Percentiles rank a stretch among this genome's conserved stretches.
These are phyloP conservation scores for Podaxis pistillaris DNA, from an alignment of 768 basidiomycete genomes.

Conservation along the genomic window DNA sequence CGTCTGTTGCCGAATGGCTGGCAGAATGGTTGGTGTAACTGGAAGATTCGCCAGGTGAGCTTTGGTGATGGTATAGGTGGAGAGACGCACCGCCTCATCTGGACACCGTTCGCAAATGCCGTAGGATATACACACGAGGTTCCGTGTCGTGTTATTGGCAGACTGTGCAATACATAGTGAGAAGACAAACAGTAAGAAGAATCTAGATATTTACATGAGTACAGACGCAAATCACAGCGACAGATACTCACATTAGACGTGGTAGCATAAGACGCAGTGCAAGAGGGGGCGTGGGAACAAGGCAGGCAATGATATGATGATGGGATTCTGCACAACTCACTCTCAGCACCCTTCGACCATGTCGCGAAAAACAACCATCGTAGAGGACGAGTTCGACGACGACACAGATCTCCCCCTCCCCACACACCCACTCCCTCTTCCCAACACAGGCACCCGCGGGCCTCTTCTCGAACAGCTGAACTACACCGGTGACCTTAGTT, in stretches of 20 bases:
- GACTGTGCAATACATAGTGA: not conserved
- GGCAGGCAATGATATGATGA: not conserved
- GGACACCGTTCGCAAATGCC: constrained; percentile 67
- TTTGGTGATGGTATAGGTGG: constrained; percentile 1
- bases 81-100: constrained; percentile 49
- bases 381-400: constrained; percentile 89
- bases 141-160: constrained; percentile 14
- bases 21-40: constrained; percentile 89
- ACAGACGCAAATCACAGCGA: not conserved
- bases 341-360: constrained; percentile 25
- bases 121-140: constrained; percentile 49
- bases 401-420: constrained; percentile 90
- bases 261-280: constrained; percentile 1
- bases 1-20: constrained; percentile 95
- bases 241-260: not conserved
- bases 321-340: constrained; percentile 6
- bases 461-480: constrained; percentile 76
- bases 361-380: constrained; percentile 68
- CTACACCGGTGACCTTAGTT: constrained; percentile 34
- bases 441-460: constrained; percentile 65
- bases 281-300: constrained; percentile 15
- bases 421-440: constrained; percentile 45
- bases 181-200: not conserved
- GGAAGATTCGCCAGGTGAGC: constrained; percentile 1
- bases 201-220: not conserved